Base-by-base conservation (phyloP, 1,284 basidiomycete genomes). In the Mycena sp. region DNA sequence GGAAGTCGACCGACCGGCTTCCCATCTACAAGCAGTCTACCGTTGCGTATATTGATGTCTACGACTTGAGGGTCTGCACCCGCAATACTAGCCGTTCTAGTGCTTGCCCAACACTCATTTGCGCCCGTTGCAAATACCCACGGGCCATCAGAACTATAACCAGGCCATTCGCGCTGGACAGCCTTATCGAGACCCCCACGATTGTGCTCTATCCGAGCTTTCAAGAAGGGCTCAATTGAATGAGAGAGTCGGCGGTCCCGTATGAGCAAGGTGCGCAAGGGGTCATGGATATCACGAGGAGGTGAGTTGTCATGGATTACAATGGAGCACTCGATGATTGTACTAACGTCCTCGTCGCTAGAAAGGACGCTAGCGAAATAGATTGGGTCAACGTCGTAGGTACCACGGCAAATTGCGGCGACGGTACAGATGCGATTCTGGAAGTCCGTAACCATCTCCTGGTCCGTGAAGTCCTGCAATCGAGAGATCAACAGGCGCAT, bases 11-110 rank as follows among this genome's bases (percentile, higher is more conserved):
- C 81, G 6, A 86, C 62, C 1, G 81, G 78, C 64, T 80, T 81
- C 0, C 85, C 87, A 60, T 84, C 76, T 6, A 88, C 79, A 10
- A 87, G 76, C 6, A 89, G 77, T 13, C 73, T 70, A 9, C 87
- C 87, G 48, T 81, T 76, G 10, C 87, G 72, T 1, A 86, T 41
- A 68, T 89, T 81, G 20, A 84, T 72, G 67, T 84, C 80, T 0
- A 88, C 77, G 55, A 48, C 13, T 30, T 59, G 65, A 20, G 34
- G 30, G 20, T 44, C n/a, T 20, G 46, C 14, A 20, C 46, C 59
- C 34, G 65, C 20, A 46, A 59, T 18, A 25, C 41, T 50, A 3
- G 56, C 56, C 30, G 64, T 57, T 57, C 25, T 13, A 8, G 18
- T 44, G 41, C 81, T 78, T 1, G 76, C 61, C 20, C 30, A 59